These are phyloP conservation scores for Coemansia sp. DNA, from an alignment of 192 early-diverging fungal genomes.

Conservation along the genomic window DNA sequence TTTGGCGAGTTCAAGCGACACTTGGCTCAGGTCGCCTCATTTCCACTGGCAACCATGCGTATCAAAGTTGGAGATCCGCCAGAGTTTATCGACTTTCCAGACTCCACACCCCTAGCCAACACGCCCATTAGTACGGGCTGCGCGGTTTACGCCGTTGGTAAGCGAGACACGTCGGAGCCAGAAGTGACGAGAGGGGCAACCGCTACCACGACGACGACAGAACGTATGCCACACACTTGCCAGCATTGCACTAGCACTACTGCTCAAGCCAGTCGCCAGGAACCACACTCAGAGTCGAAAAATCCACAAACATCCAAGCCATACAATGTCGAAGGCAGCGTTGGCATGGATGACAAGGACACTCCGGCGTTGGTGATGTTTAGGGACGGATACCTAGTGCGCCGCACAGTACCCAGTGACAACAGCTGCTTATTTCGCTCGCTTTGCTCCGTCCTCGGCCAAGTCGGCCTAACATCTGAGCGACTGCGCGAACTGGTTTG, in stretches of 20 bases:
- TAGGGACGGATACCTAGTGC: conserved; percentile 32
- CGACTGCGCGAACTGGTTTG: conserved; percentile 43
- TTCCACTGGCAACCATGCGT: conserved; percentile 10
- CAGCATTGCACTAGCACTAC: not conserved
- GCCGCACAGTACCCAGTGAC: conserved; percentile 54
- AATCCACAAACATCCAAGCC: not conserved
- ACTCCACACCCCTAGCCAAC: conserved; percentile 22
- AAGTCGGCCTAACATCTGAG: conserved; percentile 9
- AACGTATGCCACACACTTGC: not conserved
- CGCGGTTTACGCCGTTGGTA: not conserved
- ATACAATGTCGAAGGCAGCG: not conserved
- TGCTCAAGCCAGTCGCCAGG: not conserved
- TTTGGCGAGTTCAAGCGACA: conserved; percentile 35
- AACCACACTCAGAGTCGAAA: not conserved
- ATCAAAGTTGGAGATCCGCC: conserved; percentile 41
- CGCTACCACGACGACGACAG: not conserved
- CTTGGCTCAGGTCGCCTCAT: conserved; percentile 15
- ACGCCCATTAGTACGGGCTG: conserved; percentile 14
- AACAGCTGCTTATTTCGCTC: conserved; percentile 66
- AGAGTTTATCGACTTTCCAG: conserved; percentile 16
- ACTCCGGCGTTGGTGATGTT: conserved; percentile 5
- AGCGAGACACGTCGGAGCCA: not conserved
- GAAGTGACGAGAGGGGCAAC: not conserved
- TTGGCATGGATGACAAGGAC: not conserved
- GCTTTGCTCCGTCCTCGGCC: conserved; percentile 36